Percentiles rank a stretch among this genome's conserved stretches.
Evolutionary conservation across 345 rosid species (phyloP).

Genomic region (Brassica cretica): DNA sequence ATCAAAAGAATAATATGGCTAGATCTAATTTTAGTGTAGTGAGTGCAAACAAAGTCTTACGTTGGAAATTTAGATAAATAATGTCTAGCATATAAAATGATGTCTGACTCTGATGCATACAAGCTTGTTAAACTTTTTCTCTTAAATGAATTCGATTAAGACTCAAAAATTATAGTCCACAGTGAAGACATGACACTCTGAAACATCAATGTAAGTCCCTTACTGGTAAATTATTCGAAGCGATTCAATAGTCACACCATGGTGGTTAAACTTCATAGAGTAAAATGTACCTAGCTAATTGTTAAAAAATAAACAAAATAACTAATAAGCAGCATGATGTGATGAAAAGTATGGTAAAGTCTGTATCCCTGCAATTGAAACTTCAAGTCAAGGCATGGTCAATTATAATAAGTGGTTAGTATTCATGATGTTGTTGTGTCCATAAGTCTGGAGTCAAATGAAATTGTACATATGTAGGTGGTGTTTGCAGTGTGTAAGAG

Average conservation of each 20-base stretch:
- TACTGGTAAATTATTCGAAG: neutral
- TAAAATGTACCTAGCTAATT: neutral
- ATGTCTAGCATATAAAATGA: too few species aligned
- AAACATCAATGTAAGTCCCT: neutral
- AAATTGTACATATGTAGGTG: neutral
- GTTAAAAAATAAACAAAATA: too few species aligned
- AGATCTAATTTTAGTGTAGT: too few species aligned
- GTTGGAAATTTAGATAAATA: too few species aligned
- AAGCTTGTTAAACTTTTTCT: neutral
- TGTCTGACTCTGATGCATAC: too few species aligned
- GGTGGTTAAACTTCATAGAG: neutral
- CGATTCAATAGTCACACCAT: neutral
- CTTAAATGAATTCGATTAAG: neutral
- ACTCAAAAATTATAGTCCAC: neutral
- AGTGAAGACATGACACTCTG: neutral
- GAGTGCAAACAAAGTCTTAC: too few species aligned
- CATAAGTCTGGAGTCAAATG: neutral
- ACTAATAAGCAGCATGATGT: neutral
- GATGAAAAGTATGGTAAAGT: neutral
- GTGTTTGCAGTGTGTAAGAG: neutral
- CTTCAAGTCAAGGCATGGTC: neutral
- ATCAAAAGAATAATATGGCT: too few species aligned
- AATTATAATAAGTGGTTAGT: neutral
- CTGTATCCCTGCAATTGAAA: neutral
- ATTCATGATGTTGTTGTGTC: neutral